Evolutionary conservation across 2,329 filamentous ascomycete species (phyloP), one percentile per base, ranked within the genome.

Genomic region (Xylariales sp.): DNA sequence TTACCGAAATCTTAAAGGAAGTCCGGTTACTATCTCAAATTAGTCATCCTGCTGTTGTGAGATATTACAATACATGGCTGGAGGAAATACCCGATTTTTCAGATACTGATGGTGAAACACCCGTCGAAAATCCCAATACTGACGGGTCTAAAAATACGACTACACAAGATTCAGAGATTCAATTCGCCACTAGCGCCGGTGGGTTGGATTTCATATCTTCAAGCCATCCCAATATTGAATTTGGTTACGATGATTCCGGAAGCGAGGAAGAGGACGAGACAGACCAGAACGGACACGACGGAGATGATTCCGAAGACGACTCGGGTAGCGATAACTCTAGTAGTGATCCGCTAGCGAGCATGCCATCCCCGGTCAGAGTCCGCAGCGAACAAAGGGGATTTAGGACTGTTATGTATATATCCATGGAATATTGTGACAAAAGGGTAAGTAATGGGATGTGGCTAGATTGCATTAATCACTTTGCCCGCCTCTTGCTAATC

Each of bases 401-500:
- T 68, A 88, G 87, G 60, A 94, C 91, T 0, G 90, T 94, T 6
- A 85, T 99, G 49, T 99, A 97, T 78, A 98, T 99, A 64, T 96
- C 97, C 68, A 99, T 99, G 96, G 96, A 99, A 78, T 97, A 97
- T 73, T 99, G 96, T 76, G 95, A 98, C 78, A 96, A 95, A 77
- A 89, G 92, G 72, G 89, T 91, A 81, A 79, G 86, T 81, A 28
- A 61, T 48, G 8, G 28, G 12, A 8, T 53, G n/a, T 57, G 3
- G 3, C 50, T 18, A 12, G 16, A 23, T 18, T 4, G 30, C 16
- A 18, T 63, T 53, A 5, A 28, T 55, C 30, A 3, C 59, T 36
- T 5, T 58, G 3, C 45, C 45, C 12, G 9, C 28, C 3, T 49
- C 9, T 32, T 18, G 45, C 59, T 65, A 18, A 69, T 59, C 2